Evolutionary conservation across 257 asterid genomes (phyloP).

Genomic region (Avicennia marina): DNA sequence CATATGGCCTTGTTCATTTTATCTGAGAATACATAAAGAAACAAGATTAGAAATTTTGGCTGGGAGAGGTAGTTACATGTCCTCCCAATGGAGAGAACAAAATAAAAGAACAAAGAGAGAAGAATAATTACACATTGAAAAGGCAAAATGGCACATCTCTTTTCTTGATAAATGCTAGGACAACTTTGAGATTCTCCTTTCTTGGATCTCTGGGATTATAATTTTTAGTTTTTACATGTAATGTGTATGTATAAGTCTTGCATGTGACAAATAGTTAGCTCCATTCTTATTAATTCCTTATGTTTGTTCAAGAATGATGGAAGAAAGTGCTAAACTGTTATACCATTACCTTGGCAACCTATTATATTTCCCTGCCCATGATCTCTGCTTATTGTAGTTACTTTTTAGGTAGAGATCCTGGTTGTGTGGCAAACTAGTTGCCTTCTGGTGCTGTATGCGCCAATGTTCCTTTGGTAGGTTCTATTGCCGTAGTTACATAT

Average conservation of each 20-base stretch:
- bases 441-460: slow-evolving; percentile 4
- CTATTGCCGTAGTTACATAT: neutral
- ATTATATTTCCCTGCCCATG: neutral
- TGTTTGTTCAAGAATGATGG: neutral
- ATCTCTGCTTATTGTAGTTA: neutral
- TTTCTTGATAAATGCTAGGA: neutral
- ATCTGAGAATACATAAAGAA: neutral
- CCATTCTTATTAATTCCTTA: neutral
- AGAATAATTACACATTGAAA: neutral
- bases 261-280: neutral
- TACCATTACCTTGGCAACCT: neutral
- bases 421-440: neutral
- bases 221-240: neutral
- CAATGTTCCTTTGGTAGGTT: neutral
- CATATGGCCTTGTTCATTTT: neutral
- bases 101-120: neutral
- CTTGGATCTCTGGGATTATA: neutral
- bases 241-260: too few relatives aligned
- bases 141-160: neutral
- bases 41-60: neutral
- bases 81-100: neutral
- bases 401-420: neutral
- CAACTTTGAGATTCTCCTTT: neutral
- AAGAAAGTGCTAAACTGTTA: neutral
- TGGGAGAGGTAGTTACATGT: slow-evolving; percentile 8